Base-by-base conservation (phyloP, 306 rosid genomes). In the Leucaena leucocephala region DNA sequence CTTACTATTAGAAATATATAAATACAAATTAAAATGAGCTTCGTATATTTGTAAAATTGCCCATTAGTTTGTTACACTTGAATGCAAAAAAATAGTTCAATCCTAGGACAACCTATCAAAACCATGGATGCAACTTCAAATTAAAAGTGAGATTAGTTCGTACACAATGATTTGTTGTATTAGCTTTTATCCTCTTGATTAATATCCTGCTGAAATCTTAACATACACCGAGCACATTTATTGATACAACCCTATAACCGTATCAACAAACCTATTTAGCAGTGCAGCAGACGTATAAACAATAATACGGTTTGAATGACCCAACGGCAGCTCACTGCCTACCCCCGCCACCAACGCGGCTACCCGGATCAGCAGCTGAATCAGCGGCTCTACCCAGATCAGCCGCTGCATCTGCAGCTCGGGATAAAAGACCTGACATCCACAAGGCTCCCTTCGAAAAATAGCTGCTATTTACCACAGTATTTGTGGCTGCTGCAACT, bases 381-480 rank as follows among this genome's bases (percentile, higher is more conserved):
- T 95, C 96, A 42, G 97, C 88, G 0, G 86, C 86, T 19, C 84
- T 27, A 27, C 95, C 98, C 85, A 92, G 74, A 75, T 95, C 96
- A 58, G 98, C 85, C 76, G 94, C 97, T 76, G 55, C 93, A 78
- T 95, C 82, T 46, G 97, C 88, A 0, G 86, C 86, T 19, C 84
- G 68, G 59, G 82, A 78, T 40, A 85, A 87, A 76, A 93, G 95
- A 40, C 86, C 97, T 1, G 95, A 91, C 72, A 91, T 62, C 97
- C 94, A 91, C 83, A 91, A 82, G 81, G 98, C 97, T 74, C 97
- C 98, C 86, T 78, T 85, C 0, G 97, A 86, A 76, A 95, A 91
- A 88, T 92, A 95, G 91, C 91, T 84, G 75, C 92, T 95, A 63
- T 82, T 92, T 16, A 82, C 91, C 71, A 87, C 81, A 5, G 85